These are phyloP conservation scores for Carex arenaria DNA, from an alignment of 202 grass and related monocot species.

Conservation along the genomic window DNA sequence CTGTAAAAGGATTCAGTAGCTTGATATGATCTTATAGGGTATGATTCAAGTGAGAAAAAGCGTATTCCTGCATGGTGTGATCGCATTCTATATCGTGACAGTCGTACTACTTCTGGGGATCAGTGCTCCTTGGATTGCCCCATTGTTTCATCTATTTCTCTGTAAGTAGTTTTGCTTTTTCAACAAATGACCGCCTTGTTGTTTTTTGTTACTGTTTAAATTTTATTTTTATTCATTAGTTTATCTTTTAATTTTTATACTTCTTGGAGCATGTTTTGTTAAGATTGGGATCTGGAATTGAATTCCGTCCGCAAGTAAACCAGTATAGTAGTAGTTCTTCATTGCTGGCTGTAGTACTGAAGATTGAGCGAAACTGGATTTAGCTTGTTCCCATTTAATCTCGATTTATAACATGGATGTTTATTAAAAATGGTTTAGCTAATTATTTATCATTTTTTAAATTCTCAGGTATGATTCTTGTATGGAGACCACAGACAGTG, in stretches of 20 bases:
- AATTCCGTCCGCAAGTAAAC: not conserved
- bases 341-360: not conserved
- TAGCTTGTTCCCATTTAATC: not conserved
- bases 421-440: not conserved
- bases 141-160: constrained; percentile 71
- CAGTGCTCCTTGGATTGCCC: constrained; percentile 66
- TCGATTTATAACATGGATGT: not conserved
- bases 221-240: constrained; percentile 1
- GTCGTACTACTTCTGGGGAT: constrained; percentile 35
- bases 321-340: not conserved
- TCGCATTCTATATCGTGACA: constrained; percentile 78
- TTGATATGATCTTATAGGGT: constrained; percentile 41
- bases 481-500: constrained; percentile 82
- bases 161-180: constrained; percentile 61
- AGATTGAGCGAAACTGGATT: not conserved
- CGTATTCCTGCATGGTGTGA: constrained; percentile 96
- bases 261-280: not conserved
- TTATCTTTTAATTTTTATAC: not conserved
- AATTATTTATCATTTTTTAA: not conserved
- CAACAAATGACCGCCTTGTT: not conserved
- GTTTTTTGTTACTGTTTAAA: not conserved
- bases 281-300: not conserved
- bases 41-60: constrained; percentile 87
- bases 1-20: not conserved
- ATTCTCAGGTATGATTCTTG: constrained; percentile 78